phyloP scores from a whole-genome alignment of 106 monocot genomes.

The Dendrobium nobile region DNA sequence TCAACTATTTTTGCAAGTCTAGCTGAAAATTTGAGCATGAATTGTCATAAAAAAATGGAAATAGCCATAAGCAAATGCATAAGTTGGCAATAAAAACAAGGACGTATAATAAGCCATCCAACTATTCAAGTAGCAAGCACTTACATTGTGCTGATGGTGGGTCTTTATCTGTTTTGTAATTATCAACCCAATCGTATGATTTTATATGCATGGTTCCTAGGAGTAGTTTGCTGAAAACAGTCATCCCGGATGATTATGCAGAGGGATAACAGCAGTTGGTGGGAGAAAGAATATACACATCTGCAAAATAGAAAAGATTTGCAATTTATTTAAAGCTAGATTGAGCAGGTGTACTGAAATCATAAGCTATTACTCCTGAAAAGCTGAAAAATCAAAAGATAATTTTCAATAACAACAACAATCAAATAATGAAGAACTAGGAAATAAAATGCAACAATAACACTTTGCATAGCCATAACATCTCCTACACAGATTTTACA shows the following conservation, averaged over 20 bases:
- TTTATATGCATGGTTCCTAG: slow-evolving; percentile 77
- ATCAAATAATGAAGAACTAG: background rate
- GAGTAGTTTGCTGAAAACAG: slow-evolving; percentile 75
- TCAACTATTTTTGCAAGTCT: slow-evolving; percentile 47
- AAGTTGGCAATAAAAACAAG: background rate
- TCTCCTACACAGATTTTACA: background rate
- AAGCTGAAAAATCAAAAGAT: background rate
- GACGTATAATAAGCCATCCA: background rate
- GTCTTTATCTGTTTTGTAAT: background rate
- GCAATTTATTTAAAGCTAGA: background rate
- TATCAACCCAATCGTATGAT: slow-evolving; percentile 64
- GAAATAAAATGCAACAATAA: background rate
- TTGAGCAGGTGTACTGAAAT: background rate
- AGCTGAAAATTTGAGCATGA: slow-evolving; percentile 13
- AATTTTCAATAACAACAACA: background rate
- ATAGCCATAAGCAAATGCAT: background rate
- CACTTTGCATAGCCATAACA: background rate
- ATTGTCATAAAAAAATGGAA: background rate
- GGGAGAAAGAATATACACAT: slow-evolving; percentile 70
- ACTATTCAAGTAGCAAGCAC: background rate
- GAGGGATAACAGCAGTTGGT: slow-evolving; percentile 73
- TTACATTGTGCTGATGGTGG: slow-evolving; percentile 30
- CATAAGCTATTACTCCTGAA: background rate
- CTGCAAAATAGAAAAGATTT: slow-evolving; percentile 26
- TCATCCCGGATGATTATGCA: slow-evolving; percentile 89